These are phyloP conservation scores for Trifolium repens DNA, from an alignment of 306 rosid genomes.

Conservation along the genomic window DNA sequence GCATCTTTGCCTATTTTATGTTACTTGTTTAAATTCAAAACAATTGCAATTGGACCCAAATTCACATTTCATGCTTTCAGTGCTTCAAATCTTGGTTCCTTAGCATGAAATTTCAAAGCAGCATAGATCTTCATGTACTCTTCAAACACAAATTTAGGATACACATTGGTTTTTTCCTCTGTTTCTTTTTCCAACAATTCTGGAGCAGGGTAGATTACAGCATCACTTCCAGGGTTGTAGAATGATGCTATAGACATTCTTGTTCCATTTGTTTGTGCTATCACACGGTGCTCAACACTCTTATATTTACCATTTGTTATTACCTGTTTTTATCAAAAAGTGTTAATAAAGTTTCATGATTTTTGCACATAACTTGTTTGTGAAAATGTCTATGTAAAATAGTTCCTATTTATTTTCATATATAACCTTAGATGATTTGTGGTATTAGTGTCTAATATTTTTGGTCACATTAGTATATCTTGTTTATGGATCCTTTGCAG, in stretches of 20 bases:
- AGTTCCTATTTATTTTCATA: not conserved
- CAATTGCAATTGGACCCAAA: slow-evolving; percentile 70
- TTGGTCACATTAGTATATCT: not conserved
- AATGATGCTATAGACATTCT: slow-evolving; percentile 96
- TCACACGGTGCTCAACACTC: slow-evolving; percentile 89
- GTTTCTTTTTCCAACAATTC: slow-evolving; percentile 66
- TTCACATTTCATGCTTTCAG: slow-evolving; percentile 55
- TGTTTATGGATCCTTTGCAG: not conserved
- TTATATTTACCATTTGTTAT: slow-evolving; percentile 91
- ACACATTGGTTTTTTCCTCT: slow-evolving; percentile 63
- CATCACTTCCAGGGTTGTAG: slow-evolving; percentile 90
- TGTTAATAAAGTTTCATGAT: slow-evolving; percentile 6
- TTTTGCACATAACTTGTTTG: slow-evolving; percentile 16
- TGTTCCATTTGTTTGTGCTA: slow-evolving; percentile 74
- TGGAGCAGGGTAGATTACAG: slow-evolving; percentile 85
- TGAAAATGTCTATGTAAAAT: slow-evolving; percentile 7
- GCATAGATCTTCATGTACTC: slow-evolving; percentile 92
- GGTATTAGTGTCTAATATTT: not conserved
- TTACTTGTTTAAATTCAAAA: slow-evolving; percentile 35
- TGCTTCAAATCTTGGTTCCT: slow-evolving; percentile 90
- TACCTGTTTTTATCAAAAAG: slow-evolving; percentile 47
- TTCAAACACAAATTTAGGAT: slow-evolving; percentile 87
- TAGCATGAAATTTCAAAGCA: slow-evolving; percentile 70
- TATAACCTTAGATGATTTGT: not conserved
- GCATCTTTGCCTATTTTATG: too few species aligned